Evolutionary conservation across 495 filamentous ascomycete species (phyloP).

Genomic region (Thermochaetoides thermophila): DNA sequence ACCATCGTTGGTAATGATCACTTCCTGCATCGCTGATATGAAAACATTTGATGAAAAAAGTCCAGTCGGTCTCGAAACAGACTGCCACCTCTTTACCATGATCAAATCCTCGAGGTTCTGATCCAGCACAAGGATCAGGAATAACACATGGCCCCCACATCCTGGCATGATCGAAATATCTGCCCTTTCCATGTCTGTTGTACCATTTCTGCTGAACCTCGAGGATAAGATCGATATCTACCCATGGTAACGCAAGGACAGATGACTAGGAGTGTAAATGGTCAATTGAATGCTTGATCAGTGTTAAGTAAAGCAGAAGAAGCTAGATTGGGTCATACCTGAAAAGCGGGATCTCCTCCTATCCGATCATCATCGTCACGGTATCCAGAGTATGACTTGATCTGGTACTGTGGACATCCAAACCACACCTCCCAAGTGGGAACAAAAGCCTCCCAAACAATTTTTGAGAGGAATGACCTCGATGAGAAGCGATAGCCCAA

Average conservation of each 20-base stretch:
- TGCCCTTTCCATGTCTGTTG: slow-evolving; percentile 4
- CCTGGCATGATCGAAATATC: neutral
- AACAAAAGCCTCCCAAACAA: slow-evolving; percentile 20
- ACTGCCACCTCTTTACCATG: neutral
- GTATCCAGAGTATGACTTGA: slow-evolving; percentile 2
- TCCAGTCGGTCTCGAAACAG: slow-evolving; percentile 11
- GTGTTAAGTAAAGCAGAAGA: neutral
- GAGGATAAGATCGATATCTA: slow-evolving; percentile 16
- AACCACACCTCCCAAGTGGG: slow-evolving; percentile 26
- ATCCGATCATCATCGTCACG: slow-evolving; percentile 2
- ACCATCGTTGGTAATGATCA: neutral
- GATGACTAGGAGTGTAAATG: no score
- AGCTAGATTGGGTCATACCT: slow-evolving; percentile 13
- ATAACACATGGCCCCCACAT: no score
- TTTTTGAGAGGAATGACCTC: slow-evolving; percentile 10
- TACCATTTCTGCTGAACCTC: slow-evolving; percentile 18
- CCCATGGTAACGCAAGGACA: slow-evolving; percentile 18
- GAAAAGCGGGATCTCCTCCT: slow-evolving; percentile 19
- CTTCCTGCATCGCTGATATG: neutral
- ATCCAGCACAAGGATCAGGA: neutral
- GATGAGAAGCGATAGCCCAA: slow-evolving; percentile 23
- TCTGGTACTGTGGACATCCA: slow-evolving; percentile 2
- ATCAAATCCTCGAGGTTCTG: neutral
- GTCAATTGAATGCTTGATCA: no score
- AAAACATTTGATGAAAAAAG: neutral